phyloP scores from a whole-genome alignment of 106 monocot species.

The Apostasia ramifera region DNA sequence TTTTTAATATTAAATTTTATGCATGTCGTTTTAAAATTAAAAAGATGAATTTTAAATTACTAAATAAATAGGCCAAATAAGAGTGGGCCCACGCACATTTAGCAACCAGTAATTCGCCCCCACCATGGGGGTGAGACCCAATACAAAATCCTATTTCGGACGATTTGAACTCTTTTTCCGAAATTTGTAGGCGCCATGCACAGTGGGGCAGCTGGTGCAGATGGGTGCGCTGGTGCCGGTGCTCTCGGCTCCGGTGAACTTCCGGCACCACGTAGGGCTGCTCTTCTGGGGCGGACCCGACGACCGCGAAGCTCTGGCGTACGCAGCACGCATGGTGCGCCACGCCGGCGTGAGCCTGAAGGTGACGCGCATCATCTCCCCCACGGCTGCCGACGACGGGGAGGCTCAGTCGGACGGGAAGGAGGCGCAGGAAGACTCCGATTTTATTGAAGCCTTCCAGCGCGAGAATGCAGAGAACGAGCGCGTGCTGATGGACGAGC shows the following conservation, averaged over 20 bases:
- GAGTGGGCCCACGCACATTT: no score
- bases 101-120: no score
- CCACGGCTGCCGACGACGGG: not conserved
- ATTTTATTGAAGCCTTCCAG: not conserved
- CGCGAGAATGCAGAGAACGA: conserved; percentile 12
- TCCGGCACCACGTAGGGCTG: conserved; percentile 17
- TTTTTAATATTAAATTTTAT: no score
- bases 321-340: conserved; percentile 25
- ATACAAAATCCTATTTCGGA: no score
- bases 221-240: not conserved
- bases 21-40: no score
- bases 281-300: conserved; percentile 52
- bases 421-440: conserved; percentile 5
- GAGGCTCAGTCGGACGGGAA: conserved; percentile 10
- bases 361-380: conserved; percentile 9
- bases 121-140: no score
- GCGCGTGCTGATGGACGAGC: conserved; percentile 17
- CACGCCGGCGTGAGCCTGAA: conserved; percentile 13
- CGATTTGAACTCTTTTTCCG: no score
- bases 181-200: conserved; percentile 25
- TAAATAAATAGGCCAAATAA: no score
- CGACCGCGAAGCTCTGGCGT: conserved; percentile 39
- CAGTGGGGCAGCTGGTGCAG: conserved; percentile 34
- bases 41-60: no score
- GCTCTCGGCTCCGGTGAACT: not conserved